These are phyloP conservation scores for Cucurbita pepo DNA, from an alignment of 306 rosid genomes.

Conservation along the genomic window DNA sequence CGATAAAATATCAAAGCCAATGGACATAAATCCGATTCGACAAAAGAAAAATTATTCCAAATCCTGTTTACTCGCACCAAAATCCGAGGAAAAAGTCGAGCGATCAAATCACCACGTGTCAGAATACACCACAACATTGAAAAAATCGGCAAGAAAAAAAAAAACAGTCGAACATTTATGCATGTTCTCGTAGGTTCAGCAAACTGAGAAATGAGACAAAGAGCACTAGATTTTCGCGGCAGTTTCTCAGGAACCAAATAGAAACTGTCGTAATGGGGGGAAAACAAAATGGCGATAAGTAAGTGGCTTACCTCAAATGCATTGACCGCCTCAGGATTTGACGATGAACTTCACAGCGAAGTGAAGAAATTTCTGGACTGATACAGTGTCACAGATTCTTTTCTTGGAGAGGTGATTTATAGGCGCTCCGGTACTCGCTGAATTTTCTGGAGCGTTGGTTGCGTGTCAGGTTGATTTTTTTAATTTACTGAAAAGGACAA, in stretches of 20 bases:
- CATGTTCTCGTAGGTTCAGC: neutral
- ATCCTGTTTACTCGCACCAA: neutral
- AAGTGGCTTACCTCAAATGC: neutral
- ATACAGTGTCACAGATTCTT: neutral
- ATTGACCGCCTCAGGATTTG: neutral
- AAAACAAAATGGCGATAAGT: neutral
- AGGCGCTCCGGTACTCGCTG: neutral
- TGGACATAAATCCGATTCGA: neutral
- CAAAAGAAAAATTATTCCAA: neutral
- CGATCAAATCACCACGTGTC: neutral
- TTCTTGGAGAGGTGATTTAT: neutral
- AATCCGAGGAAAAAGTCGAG: neutral
- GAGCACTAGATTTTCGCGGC: neutral
- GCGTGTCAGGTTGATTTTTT: neutral
- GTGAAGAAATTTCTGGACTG: neutral
- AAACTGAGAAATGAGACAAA: neutral
- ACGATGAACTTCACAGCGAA: neutral
- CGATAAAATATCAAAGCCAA: neutral
- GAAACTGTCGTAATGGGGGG: neutral
- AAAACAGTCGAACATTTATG: neutral
- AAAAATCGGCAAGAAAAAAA: neutral
- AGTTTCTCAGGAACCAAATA: constrained; percentile 12
- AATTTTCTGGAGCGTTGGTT: neutral
- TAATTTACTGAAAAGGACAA: neutral
- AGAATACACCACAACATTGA: neutral